Percentiles rank a stretch among this genome's conserved stretches.
phyloP scores from a whole-genome alignment of 176 grass and related monocot species.

The Aechmea fasciata region DNA sequence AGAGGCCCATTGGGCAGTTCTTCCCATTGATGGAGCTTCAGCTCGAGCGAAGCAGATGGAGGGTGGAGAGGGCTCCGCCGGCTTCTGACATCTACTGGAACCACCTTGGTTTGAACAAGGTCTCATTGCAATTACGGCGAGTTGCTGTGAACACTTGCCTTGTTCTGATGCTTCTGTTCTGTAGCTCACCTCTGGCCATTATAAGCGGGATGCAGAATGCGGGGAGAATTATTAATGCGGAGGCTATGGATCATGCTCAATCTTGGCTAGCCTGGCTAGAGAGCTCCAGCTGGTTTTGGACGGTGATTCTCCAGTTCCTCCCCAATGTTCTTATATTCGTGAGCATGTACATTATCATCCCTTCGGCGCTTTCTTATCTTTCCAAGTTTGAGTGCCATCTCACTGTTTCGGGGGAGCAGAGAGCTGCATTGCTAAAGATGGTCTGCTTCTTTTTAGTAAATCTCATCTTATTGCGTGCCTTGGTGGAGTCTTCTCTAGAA shows the following conservation, averaged over 20 bases:
- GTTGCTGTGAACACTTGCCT: conserved; percentile 89
- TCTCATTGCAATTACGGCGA: conserved; percentile 56
- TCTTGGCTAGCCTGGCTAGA: conserved; percentile 88
- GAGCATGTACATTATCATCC: conserved; percentile 98
- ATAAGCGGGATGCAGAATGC: conserved; percentile 88
- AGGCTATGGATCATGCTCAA: conserved; percentile 90
- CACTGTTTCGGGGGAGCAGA: conserved; percentile 87
- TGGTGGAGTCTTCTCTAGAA: conserved; percentile 93
- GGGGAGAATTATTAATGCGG: conserved; percentile 82
- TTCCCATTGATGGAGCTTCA: conserved; percentile 94
- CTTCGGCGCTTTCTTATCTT: conserved; percentile 76
- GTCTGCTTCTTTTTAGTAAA: conserved; percentile 99
- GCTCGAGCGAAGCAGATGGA: conserved; percentile 72
- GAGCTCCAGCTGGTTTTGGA: conserved; percentile 92
- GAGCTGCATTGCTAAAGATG: conserved; percentile 94
- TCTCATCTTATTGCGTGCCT: conserved; percentile 75
- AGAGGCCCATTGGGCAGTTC: conserved; percentile 61
- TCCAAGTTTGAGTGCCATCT: conserved; percentile 98
- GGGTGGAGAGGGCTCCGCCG: conserved; percentile 79
- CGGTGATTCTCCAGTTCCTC: conserved; percentile 81
- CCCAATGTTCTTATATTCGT: conserved; percentile 92
- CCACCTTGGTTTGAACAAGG: conserved; percentile 77
- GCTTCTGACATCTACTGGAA: conserved; percentile 98
- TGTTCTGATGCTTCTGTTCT: conserved; percentile 86
- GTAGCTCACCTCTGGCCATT: conserved; percentile 80